These are phyloP conservation scores for Scheffersomyces illinoinensis DNA, from an alignment of 1,139 yeast species.

Conservation along the genomic window DNA sequence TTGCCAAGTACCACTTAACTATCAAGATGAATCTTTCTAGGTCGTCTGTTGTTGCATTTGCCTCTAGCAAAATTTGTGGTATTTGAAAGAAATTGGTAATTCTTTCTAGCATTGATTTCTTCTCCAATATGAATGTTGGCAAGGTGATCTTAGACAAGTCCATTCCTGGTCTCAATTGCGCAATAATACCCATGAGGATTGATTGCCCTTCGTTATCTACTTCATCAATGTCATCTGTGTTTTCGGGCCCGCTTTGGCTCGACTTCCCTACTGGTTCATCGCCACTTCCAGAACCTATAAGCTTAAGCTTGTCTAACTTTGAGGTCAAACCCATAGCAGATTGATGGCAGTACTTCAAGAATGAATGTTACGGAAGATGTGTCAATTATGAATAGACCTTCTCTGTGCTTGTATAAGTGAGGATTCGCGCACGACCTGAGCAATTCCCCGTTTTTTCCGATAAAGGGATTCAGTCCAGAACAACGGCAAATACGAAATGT, in stretches of 20 bases:
- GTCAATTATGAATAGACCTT: background rate
- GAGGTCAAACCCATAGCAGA: slow-evolving; percentile 36
- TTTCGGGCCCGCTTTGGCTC: slow-evolving; percentile 5
- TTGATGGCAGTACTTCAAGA: background rate
- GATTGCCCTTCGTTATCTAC: slow-evolving; percentile 88
- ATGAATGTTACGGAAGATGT: background rate
- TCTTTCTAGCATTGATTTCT: slow-evolving; percentile 94
- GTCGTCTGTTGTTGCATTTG: slow-evolving; percentile 60
- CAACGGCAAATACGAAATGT: background rate
- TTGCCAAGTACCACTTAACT: slow-evolving; percentile 86
- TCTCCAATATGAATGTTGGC: slow-evolving; percentile 92
- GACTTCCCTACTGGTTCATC: slow-evolving; percentile 2
- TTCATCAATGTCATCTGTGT: slow-evolving; percentile 79
- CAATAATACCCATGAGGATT: slow-evolving; percentile 79
- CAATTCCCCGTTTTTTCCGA: background rate
- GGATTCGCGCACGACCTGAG: background rate
- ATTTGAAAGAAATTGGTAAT: slow-evolving; percentile 87
- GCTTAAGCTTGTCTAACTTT: slow-evolving; percentile 33
- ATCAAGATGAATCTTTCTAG: slow-evolving; percentile 69
- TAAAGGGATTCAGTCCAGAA: background rate
- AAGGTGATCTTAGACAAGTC: slow-evolving; percentile 88
- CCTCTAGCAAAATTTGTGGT: slow-evolving; percentile 72
- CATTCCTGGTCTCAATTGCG: slow-evolving; percentile 90
- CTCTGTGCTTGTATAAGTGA: background rate
- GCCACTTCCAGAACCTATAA: slow-evolving; percentile 15